phyloP scores from a whole-genome alignment of 176 grass and related monocot genomes.

The Carex cristatella region DNA sequence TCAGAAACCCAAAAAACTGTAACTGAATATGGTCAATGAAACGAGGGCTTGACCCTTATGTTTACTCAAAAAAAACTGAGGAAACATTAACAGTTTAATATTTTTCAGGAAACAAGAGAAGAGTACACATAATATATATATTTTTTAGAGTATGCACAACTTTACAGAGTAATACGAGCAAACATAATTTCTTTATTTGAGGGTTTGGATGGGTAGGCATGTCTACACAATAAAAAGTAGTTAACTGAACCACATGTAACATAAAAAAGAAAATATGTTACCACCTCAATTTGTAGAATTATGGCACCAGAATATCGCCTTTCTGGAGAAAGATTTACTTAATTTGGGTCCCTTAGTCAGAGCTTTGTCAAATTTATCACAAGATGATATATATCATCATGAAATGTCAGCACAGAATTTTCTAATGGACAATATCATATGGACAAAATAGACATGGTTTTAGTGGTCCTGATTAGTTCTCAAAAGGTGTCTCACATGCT shows the following conservation, averaged over 20 bases:
- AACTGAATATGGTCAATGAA: too few relatives aligned
- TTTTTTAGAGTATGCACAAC: too few relatives aligned
- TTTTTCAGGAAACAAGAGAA: background rate
- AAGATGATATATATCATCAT: background rate
- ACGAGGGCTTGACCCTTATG: too few relatives aligned
- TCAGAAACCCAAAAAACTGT: too few relatives aligned
- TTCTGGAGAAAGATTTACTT: background rate
- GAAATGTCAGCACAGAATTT: background rate
- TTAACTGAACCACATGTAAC: background rate
- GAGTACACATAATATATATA: background rate
- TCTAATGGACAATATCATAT: background rate
- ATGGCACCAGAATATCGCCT: background rate
- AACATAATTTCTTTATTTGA: background rate
- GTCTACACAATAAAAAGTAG: background rate
- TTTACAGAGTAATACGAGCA: background rate
- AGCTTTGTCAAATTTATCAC: background rate
- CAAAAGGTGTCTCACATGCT: background rate
- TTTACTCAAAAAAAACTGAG: background rate
- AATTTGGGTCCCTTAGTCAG: background rate
- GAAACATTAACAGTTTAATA: background rate
- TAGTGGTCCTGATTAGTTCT: background rate
- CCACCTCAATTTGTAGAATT: background rate
- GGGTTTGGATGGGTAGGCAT: background rate
- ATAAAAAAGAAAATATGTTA: background rate
- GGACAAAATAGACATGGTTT: background rate